Evolutionary conservation across 805 yeast species (phyloP), one percentile per base, ranked within the genome.

Genomic region (Candida silvicultrix): DNA sequence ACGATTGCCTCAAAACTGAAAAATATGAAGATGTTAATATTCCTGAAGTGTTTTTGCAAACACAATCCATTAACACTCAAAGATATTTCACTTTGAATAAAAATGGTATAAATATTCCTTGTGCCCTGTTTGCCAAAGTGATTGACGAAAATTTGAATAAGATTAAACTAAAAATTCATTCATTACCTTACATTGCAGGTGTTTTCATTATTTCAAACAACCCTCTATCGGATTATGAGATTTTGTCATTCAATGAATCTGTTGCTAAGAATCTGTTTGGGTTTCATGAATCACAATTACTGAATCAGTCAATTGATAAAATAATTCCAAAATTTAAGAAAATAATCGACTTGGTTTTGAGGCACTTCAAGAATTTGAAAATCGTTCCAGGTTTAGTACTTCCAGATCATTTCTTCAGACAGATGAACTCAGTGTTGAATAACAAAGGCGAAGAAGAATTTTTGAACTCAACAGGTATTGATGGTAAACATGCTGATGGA

Each of bases 371-470:
- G 23, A 57, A 65, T 18, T 49, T 77, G 49, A 64, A 60, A 46
- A 58, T 72, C 15, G 50, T 65, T 29, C 78, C 84, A 0, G 97
- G 97, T 1, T 65, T 87, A 43, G 96, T 90, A 0, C 67, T 90
- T 12, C 95, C 97, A 0, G 98, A 90, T 63, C 97, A 89, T 64
- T 84, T 85, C 60, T 89, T 92, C 67, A 75, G 97, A 50, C 81
- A 82, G 52, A 72, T 80, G 69, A 74, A 45, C 52, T 67, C 49
- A 47, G 49, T 48, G 47, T 51, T 48, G 32, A 53, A 51, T 54
- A 63, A 60, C 40, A 66, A 62, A n/a, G 54, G 60, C 28, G 75
- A 70, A 41, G 75, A 75, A 21, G 80, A 77, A 7, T 65, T 79
- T 41, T 83, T 85, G 48, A 71, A 73, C 25, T 83, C 89, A 1